Conservation (phyloP, 352 stramenopile genomes). For the Phytophthora lateralis region DNA sequence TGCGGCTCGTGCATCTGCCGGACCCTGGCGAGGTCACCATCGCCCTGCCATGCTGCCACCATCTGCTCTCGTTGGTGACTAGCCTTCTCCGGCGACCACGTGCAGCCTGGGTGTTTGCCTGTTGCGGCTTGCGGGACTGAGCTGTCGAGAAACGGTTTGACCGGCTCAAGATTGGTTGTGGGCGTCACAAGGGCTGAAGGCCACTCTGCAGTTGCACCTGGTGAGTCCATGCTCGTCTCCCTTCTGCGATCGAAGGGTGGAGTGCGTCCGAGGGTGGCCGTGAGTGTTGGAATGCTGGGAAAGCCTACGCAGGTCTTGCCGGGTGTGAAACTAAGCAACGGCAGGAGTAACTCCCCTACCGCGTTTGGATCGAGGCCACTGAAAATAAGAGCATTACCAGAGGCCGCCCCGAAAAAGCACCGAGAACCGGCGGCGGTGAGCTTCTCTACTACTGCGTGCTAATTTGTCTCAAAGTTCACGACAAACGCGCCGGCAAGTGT, state of each 20-base stretch:
- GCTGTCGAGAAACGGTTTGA: constrained; percentile 19
- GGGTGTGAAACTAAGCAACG: constrained; percentile 19
- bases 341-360: constrained; percentile 25
- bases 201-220: constrained; percentile 26
- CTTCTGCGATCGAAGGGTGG: constrained; percentile 43
- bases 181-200: constrained; percentile 8
- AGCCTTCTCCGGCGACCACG: constrained; percentile 31
- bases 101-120: constrained; percentile 25
- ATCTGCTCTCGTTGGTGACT: constrained; percentile 28
- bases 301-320: constrained; percentile 3
- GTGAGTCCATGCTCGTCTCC: constrained; percentile 35
- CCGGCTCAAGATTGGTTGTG: constrained; percentile 32
- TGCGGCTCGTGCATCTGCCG: constrained; percentile 36
- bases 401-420: constrained; percentile 29
- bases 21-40: constrained; percentile 14
- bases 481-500: not conserved
- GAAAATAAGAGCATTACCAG: constrained; percentile 17
- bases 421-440: constrained; percentile 16
- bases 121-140: constrained; percentile 8
- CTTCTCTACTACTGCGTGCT: constrained; percentile 8
- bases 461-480: constrained; percentile 17
- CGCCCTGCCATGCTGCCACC: constrained; percentile 30
- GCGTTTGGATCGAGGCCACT: constrained; percentile 13
- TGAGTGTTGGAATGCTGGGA: constrained; percentile 37
- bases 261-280: constrained; percentile 19